Evolutionary conservation across 2,329 filamentous ascomycete genomes (phyloP).

Genomic region (Pseudogymnoascus sp.): DNA sequence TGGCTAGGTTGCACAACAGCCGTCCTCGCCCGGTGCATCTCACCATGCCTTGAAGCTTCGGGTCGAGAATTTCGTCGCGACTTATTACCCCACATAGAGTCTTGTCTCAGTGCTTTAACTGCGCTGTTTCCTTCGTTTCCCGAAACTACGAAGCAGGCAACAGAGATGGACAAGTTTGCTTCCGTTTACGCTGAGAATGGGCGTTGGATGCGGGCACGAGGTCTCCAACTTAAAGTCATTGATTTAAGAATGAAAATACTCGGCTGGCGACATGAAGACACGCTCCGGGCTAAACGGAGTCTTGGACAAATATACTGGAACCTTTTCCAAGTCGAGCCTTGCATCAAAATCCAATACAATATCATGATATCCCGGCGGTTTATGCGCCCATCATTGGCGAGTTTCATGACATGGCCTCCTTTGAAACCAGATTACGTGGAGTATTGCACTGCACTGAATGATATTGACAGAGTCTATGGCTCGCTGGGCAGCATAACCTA

Average conservation of each 20-base stretch:
- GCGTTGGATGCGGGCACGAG: slow-evolving; percentile 21
- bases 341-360: slow-evolving; percentile 5
- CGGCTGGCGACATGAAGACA: slow-evolving; percentile 3
- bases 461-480: slow-evolving; percentile 17
- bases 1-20: background rate
- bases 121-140: slow-evolving; percentile 6
- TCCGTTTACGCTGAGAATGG: slow-evolving; percentile 25
- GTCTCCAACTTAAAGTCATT: slow-evolving; percentile 16
- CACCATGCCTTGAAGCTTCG: slow-evolving; percentile 12
- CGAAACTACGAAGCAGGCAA: slow-evolving; percentile 15
- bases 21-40: slow-evolving; percentile 11
- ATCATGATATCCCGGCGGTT: slow-evolving; percentile 9
- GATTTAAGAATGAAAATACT: slow-evolving; percentile 9
- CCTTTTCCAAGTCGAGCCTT: slow-evolving; percentile 9
- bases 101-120: slow-evolving; percentile 4
- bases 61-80: slow-evolving; percentile 19
- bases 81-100: slow-evolving; percentile 14
- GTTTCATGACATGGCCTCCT: slow-evolving; percentile 14
- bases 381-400: background rate
- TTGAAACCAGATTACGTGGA: slow-evolving; percentile 17
- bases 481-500: slow-evolving; percentile 14
- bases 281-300: background rate
- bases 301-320: slow-evolving; percentile 10
- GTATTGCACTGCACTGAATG: slow-evolving; percentile 16
- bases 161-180: slow-evolving; percentile 21